These are phyloP conservation scores for Artemisia argyi DNA, from an alignment of 129 eudicot genomes.

Conservation along the genomic window DNA sequence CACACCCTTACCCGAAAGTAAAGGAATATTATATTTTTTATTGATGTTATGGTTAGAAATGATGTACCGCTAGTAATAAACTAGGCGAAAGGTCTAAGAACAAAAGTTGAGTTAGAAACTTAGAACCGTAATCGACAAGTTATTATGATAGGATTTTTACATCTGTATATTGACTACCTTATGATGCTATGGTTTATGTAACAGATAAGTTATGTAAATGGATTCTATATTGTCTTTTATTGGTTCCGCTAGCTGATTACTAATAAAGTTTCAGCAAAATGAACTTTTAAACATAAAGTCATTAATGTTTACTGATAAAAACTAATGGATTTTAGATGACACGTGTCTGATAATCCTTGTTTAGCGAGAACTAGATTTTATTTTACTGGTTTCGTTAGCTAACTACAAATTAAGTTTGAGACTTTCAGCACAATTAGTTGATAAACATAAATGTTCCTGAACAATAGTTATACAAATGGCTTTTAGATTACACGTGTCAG, in stretches of 20 bases:
- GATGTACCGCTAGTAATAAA: no score
- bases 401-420: not conserved
- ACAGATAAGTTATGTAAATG: not conserved
- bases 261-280: not conserved
- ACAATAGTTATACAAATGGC: not conserved
- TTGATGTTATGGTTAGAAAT: no score
- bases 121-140: no score
- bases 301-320: not conserved
- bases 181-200: not conserved
- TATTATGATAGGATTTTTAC: no score
- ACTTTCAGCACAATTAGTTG: not conserved
- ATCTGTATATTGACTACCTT: no score
- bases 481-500: no score
- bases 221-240: not conserved
- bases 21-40: not conserved
- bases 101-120: no score
- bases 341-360: not conserved
- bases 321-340: not conserved
- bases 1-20: not conserved
- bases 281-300: not conserved
- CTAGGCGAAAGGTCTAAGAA: no score
- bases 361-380: no score
- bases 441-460: not conserved
- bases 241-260: slow-evolving; percentile 1
- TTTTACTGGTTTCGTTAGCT: not conserved